Conservation (phyloP, 768 basidiomycete species). For the Tulasnella sp. region DNA sequence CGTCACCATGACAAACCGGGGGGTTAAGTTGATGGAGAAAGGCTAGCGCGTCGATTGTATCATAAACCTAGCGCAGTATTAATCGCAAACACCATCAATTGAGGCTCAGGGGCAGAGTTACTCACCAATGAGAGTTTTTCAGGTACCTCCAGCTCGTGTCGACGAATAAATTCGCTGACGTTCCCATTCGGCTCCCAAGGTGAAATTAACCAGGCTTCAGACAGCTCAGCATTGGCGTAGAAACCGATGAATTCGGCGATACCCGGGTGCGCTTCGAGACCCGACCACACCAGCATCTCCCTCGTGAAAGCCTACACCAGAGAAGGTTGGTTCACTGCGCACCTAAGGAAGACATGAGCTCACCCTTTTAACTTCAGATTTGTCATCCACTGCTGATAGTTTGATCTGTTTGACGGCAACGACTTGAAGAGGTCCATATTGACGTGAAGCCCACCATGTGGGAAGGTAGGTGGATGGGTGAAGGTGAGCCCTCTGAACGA, state of each 20-base stretch:
- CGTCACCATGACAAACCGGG: not conserved
- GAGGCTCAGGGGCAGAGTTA: not conserved
- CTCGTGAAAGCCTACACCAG: not conserved
- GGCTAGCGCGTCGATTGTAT: not conserved
- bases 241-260: not conserved
- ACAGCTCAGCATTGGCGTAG: not conserved
- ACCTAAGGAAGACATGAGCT: not conserved
- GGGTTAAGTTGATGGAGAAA: not conserved
- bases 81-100: not conserved
- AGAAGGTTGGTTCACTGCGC: not conserved
- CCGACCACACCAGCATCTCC: not conserved
- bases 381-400: not conserved
- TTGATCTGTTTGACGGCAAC: constrained; percentile 2
- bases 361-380: not conserved
- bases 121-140: not conserved
- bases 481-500: not conserved
- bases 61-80: not conserved
- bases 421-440: not conserved
- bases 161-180: not conserved
- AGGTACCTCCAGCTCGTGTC: not conserved
- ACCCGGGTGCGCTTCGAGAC: not conserved
- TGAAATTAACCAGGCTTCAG: not conserved
- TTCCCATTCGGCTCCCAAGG: not conserved
- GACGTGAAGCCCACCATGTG: not conserved
- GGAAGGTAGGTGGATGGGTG: not conserved